Percentiles rank a stretch among this genome's conserved stretches.
Evolutionary conservation across 305 asterid species (phyloP).

Genomic region (Euphrasia arctica): DNA sequence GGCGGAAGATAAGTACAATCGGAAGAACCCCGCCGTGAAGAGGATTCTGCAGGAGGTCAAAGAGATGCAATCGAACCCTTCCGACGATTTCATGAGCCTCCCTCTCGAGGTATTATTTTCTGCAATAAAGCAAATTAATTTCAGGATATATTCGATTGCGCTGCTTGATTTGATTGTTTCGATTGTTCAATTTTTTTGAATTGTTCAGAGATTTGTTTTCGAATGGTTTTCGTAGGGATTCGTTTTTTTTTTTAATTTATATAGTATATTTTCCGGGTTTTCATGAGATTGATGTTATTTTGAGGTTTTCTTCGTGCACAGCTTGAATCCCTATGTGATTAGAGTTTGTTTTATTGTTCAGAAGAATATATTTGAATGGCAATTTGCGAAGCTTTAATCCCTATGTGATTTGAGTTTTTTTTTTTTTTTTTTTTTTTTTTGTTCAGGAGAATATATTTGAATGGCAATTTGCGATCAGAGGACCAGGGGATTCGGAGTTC

Average conservation of each 20-base stretch:
- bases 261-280: neutral
- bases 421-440: too few relatives aligned
- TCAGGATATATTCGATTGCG: constrained; percentile 7
- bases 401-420: too few relatives aligned
- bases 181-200: neutral
- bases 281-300: constrained; percentile 7
- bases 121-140: neutral
- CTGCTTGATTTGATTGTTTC: neutral
- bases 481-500: constrained; percentile 77
- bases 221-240: too few relatives aligned
- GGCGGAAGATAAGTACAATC: constrained; percentile 84
- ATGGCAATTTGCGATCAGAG: constrained; percentile 27
- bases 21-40: constrained; percentile 91
- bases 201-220: neutral
- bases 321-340: neutral
- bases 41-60: constrained; percentile 94
- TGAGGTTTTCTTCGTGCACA: neutral
- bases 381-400: constrained; percentile 45
- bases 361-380: constrained; percentile 97
- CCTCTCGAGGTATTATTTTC: constrained; percentile 73
- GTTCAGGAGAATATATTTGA: too few relatives aligned
- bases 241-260: constrained; percentile 5
- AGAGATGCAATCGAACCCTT: constrained; percentile 95
- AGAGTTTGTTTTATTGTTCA: constrained; percentile 22
- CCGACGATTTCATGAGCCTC: constrained; percentile 92